These are phyloP conservation scores for Coleophoma cylindrospora DNA, from an alignment of 2,329 filamentous ascomycete genomes.

Conservation along the genomic window DNA sequence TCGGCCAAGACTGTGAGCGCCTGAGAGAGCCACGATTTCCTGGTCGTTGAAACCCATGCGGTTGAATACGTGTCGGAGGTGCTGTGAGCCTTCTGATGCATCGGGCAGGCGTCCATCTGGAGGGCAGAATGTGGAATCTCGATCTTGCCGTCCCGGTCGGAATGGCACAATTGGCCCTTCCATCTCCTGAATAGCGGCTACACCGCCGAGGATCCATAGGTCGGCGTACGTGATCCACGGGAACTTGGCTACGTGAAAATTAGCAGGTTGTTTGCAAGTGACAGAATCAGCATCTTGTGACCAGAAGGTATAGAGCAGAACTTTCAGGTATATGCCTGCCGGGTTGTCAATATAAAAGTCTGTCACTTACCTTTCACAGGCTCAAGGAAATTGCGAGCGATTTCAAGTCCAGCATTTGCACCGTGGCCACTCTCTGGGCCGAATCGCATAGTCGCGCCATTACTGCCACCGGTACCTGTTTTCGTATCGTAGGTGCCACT, in stretches of 20 bases:
- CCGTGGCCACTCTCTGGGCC: conserved; percentile 83
- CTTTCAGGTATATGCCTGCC: not conserved
- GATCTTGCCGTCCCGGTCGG: conserved; percentile 80
- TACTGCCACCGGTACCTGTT: conserved; percentile 86
- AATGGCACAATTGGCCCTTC: conserved; percentile 82
- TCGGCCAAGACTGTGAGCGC: conserved; percentile 82
- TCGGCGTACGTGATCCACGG: conserved; percentile 97
- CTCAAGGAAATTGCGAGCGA: conserved; percentile 88
- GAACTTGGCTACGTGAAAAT: conserved; percentile 55
- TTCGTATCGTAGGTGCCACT: conserved; percentile 88
- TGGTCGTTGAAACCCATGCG: conserved; percentile 98
- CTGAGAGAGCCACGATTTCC: conserved; percentile 87
- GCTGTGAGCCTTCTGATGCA: conserved; percentile 68
- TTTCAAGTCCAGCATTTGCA: conserved; percentile 85
- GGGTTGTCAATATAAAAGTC: too few relatives aligned
- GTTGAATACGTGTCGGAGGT: conserved; percentile 87
- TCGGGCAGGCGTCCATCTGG: conserved; percentile 90
- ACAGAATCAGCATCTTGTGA: conserved; percentile 6
- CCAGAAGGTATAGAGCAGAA: not conserved
- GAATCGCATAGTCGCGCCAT: conserved; percentile 97
- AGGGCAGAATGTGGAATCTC: conserved; percentile 78
- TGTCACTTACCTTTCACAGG: conserved; percentile 69
- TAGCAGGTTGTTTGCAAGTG: too few relatives aligned
- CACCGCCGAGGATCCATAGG: conserved; percentile 88
- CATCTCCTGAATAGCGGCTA: conserved; percentile 91